A percentile compares a stretch with the other conserved stretches of the same genome.
These are phyloP conservation scores for Nemophila menziesii DNA, from an alignment of 257 asterid genomes.

Conservation along the genomic window DNA sequence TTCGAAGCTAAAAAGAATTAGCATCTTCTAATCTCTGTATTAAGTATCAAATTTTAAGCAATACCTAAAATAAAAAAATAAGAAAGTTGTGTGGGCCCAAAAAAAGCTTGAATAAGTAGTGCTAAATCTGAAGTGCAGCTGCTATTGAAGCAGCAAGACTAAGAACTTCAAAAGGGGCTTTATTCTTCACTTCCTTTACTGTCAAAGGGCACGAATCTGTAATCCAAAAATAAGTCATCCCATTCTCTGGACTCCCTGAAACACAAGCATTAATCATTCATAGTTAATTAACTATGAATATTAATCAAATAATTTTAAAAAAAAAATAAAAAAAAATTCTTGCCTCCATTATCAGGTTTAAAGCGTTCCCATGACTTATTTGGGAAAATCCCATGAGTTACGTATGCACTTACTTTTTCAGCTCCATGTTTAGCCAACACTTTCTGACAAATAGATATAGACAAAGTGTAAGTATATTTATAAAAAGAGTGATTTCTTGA, in stretches of 20 bases:
- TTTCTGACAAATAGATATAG: slow-evolving; percentile 39
- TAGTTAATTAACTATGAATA: no score
- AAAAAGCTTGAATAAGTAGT: not conserved
- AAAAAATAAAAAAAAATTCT: not conserved
- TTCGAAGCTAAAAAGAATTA: not conserved
- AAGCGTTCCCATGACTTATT: slow-evolving; percentile 85
- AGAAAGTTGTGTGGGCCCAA: not conserved
- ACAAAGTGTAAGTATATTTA: not conserved
- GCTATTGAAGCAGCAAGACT: slow-evolving; percentile 85
- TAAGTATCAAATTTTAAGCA: no score
- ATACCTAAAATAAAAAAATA: no score
- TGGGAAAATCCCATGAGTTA: slow-evolving; percentile 95
- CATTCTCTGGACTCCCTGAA: slow-evolving; percentile 61
- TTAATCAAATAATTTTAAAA: no score
- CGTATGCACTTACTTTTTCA: slow-evolving; percentile 74
- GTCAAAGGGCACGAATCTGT: slow-evolving; percentile 92
- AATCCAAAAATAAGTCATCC: slow-evolving; percentile 90
- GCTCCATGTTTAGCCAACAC: slow-evolving; percentile 95
- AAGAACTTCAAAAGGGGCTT: slow-evolving; percentile 65
- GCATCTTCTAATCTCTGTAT: not conserved
- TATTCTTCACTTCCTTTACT: slow-evolving; percentile 66
- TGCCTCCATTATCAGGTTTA: slow-evolving; percentile 72
- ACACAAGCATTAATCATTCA: not conserved
- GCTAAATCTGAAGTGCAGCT: slow-evolving; percentile 69
- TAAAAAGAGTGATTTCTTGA: not conserved